phyloP scores from a whole-genome alignment of 2,329 filamentous ascomycete genomes.

The Ilyonectria sp. region DNA sequence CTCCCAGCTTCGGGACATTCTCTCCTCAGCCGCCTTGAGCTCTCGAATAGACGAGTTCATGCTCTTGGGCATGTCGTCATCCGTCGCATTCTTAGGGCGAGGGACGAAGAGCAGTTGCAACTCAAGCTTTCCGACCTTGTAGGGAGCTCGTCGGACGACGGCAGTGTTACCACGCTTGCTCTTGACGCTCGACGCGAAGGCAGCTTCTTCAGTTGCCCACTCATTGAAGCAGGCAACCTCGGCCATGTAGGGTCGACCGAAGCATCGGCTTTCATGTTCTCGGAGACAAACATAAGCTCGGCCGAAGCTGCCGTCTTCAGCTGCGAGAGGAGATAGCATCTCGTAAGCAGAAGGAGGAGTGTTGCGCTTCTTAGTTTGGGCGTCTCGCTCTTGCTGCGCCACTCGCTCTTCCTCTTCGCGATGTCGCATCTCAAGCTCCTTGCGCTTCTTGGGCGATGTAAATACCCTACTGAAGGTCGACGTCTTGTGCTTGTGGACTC shows the following conservation, averaged over 20 bases:
- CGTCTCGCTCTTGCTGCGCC: conserved; percentile 75
- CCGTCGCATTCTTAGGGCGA: conserved; percentile 86
- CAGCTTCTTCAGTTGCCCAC: conserved; percentile 91
- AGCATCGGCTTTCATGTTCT: conserved; percentile 91
- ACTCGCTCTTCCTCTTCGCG: conserved; percentile 86
- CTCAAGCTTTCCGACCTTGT: conserved; percentile 95
- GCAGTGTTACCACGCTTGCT: conserved; percentile 86
- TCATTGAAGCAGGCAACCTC: conserved; percentile 98
- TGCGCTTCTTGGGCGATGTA: conserved; percentile 95
- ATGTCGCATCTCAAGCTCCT: conserved; percentile 89
- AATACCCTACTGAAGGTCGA: conserved; percentile 94
- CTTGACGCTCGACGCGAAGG: conserved; percentile 88
- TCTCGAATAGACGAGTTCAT: conserved; percentile 97
- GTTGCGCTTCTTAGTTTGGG: conserved; percentile 73
- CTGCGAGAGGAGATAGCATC: conserved; percentile 87
- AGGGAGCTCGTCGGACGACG: conserved; percentile 88
- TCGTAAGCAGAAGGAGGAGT: conserved; percentile 85
- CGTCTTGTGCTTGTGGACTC: conserved; percentile 80
- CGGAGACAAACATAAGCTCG: conserved; percentile 94
- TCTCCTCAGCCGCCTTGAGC: conserved; percentile 89
- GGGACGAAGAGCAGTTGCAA: conserved; percentile 96
- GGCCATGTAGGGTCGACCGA: conserved; percentile 87
- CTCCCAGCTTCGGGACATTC: conserved; percentile 84
- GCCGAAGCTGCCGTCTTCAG: conserved; percentile 93
- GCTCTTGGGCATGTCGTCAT: conserved; percentile 99